Base-by-base conservation (phyloP, 1,139 yeast species). In the Nakaseomyces delphensis region DNA sequence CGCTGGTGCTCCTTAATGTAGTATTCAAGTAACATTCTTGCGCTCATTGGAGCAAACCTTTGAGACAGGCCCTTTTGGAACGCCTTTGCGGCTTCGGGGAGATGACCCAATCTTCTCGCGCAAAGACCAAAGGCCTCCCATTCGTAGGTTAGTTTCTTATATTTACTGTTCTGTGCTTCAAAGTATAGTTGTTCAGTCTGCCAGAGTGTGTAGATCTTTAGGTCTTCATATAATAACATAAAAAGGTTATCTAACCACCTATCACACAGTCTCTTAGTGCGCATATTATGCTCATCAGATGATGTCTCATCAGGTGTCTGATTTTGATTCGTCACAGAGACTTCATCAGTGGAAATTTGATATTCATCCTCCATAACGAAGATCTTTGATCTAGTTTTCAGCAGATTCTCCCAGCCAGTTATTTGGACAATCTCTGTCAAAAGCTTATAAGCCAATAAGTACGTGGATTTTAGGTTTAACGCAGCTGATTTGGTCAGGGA, bases 341-440 rank as follows among this genome's bases (percentile, higher is more conserved):
- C 45, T 14, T 53, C 38, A 9, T 36, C 38, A 10, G 59, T 48
- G 16, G 65, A 46, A 46, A 58, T 49, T 56, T 65, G 53, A 56
- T 66, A 89, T 57, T 93, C 98, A 55, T 86, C 95, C 58, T 91
- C 97, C 98, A 93, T 93, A 28, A 91, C 95, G 60, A 93, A 93
- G 8, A 89, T 89, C 51, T 80, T 79, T 10, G 96, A 89, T 57
- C 98, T 77, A 51, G 82, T 74, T 55, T 79, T 80, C 57, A 93
- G 71, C 45, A 91, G 69, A 20, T 79, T 73, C 52, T 87, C 94
- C 99, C 99, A 93, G 3, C 97, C 97, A 7, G 87, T 79, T 45
- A 77, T 74, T 48, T 76, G 73, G 20, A 80, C 93, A 51, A 91
- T 79, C 38, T 71, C 73, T 0, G 96, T 85, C 46, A 93, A 71